A percentile compares a stretch with the other conserved stretches of the same genome.
Evolutionary conservation across 768 basidiomycete species (phyloP).

Genomic region (Lentinula raphanica): DNA sequence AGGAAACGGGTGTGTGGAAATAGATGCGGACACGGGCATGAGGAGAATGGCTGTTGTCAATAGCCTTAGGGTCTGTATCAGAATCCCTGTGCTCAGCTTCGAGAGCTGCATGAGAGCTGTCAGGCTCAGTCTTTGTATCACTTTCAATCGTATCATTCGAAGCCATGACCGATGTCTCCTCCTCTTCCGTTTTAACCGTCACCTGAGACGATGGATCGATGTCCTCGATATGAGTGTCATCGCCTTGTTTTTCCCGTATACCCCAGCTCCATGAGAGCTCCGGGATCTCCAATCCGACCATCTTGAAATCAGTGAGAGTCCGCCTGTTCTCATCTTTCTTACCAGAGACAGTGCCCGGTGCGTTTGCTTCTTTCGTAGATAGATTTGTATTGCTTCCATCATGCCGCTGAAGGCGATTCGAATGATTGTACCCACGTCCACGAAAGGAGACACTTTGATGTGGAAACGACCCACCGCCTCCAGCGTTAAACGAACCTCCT

Average conservation of each 20-base stretch:
- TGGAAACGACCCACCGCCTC: slow-evolving; percentile 31
- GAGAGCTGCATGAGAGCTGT: slow-evolving; percentile 21
- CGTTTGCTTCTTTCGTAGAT: slow-evolving; percentile 16
- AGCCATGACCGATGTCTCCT: slow-evolving; percentile 17
- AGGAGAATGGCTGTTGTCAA: slow-evolving; percentile 32
- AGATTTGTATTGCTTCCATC: slow-evolving; percentile 30
- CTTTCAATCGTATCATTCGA: slow-evolving; percentile 16
- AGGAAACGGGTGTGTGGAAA: slow-evolving; percentile 84
- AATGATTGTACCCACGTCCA: slow-evolving; percentile 58
- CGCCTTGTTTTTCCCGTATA: slow-evolving; percentile 35
- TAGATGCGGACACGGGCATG: slow-evolving; percentile 84
- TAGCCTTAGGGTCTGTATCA: slow-evolving; percentile 16
- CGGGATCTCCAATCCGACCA: slow-evolving; percentile 82
- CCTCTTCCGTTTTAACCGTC: slow-evolving; percentile 29
- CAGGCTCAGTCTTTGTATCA: slow-evolving; percentile 22
- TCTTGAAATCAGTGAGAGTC: slow-evolving; percentile 97
- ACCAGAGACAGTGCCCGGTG: slow-evolving; percentile 44
- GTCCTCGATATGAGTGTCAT: slow-evolving; percentile 9
- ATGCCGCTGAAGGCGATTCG: slow-evolving; percentile 31
- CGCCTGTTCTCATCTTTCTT: slow-evolving; percentile 87
- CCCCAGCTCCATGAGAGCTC: slow-evolving; percentile 90
- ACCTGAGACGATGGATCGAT: slow-evolving; percentile 5
- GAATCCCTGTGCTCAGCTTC: slow-evolving; percentile 15
- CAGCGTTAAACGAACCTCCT: slow-evolving; percentile 57
- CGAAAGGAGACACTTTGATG: slow-evolving; percentile 48